Evolutionary conservation across 495 filamentous ascomycete genomes (phyloP), one percentile per base, ranked within the genome.

Genomic region (Neurospora sp.): DNA sequence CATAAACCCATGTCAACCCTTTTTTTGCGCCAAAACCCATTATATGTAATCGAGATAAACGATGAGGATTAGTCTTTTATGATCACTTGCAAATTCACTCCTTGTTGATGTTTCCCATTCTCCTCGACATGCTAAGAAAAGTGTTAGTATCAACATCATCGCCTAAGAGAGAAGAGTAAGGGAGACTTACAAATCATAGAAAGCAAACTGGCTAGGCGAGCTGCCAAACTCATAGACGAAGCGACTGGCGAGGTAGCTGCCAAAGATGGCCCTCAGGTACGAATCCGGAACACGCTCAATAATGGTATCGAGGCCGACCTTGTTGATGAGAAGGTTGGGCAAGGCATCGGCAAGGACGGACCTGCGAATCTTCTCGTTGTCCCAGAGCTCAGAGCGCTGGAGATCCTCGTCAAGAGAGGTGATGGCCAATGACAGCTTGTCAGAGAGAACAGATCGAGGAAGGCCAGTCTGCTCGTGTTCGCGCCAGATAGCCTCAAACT

Each of bases 401-500:
- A 99, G 85, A 82, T 98, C 94, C 82, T 99, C 94, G 76, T 99
- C 94, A 31, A 99, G 87, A 75, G 91, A 91, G 35, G 96, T 98
- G 78, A 99, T 99, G 68, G 96, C 96, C 65, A 92, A 73, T 75
- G 92, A 94, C 74, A 99, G 88, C 74, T 90, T 91, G 78, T 99
- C 96, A 72, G 92, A 96, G 31, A 99, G 88, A 4, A 93, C 90
- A 71, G 93, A 96, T 71, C 94, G 88, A 35, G 92, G 81, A 53
- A 91, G 85, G 69, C 92, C 91, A 3, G 92, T 96, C 79, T 91
- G 84, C 82, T 94, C 88, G 79, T 97, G 89, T 81, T 98, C 96
- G 72, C 91, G 89, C 96, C 96, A 99, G 81, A 99, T 94, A 70
- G 96, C 96, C 81, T 98, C 96, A 73, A 99, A 99, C 82, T 99